Evolutionary conservation across 768 basidiomycete genomes (phyloP).

Genomic region (Termitomyces sp.): DNA sequence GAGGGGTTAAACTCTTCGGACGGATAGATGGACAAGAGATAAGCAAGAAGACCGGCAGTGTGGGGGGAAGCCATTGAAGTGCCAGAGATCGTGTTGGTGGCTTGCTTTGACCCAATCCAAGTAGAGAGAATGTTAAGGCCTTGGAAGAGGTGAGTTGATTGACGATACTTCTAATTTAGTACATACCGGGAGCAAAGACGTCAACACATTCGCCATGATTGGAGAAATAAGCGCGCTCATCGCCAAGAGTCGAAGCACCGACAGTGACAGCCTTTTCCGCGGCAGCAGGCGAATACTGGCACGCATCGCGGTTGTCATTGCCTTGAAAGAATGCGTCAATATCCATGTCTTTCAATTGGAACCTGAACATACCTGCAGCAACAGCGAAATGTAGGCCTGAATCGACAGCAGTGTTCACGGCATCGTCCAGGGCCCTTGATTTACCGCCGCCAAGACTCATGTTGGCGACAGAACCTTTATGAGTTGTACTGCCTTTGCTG

Average conservation of each 20-base stretch:
- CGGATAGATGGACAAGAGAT: constrained; percentile 87
- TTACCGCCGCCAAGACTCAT: constrained; percentile 98
- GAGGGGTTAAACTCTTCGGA: constrained; percentile 53
- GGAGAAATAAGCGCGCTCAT: constrained; percentile 87
- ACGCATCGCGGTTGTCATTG: constrained; percentile 85
- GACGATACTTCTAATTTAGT: not conserved
- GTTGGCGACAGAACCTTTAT: constrained; percentile 95
- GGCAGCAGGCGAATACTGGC: constrained; percentile 87
- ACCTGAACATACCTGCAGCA: constrained; percentile 69
- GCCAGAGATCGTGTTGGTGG: constrained; percentile 77
- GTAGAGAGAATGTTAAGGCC: constrained; percentile 88
- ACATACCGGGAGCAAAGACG: constrained; percentile 78
- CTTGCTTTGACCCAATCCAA: constrained; percentile 57
- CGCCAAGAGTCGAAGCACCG: constrained; percentile 79
- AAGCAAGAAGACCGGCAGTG: constrained; percentile 84
- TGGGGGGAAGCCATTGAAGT: constrained; percentile 97
- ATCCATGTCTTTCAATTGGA: not conserved
- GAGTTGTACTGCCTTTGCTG: constrained; percentile 69
- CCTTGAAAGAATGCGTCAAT: constrained; percentile 28
- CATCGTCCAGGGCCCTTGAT: constrained; percentile 74
- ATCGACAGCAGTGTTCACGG: constrained; percentile 81
- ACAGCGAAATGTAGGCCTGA: constrained; percentile 93
- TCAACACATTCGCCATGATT: constrained; percentile 91
- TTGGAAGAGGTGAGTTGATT: constrained; percentile 7
- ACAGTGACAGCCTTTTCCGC: constrained; percentile 91